These are phyloP conservation scores for Kodamaea fungicola DNA, from an alignment of 1,139 yeast genomes.

Conservation along the genomic window DNA sequence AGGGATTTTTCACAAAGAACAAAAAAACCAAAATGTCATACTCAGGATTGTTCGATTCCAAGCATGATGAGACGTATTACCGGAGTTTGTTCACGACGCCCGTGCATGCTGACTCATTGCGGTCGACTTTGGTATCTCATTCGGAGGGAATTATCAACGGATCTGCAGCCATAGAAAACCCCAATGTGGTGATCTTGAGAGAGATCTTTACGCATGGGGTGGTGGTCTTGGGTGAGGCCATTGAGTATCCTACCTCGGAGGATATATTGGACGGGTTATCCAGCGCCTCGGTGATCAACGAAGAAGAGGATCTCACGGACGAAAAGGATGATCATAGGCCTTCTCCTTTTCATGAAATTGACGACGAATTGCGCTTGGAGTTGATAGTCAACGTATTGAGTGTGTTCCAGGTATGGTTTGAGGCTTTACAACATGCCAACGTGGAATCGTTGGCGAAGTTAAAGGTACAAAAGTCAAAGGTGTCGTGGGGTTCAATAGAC, in stretches of 20 bases:
- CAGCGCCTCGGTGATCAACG: constrained; percentile 1
- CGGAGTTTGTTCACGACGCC: constrained; percentile 25
- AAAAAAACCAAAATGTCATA: no score
- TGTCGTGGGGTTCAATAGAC: constrained; percentile 8
- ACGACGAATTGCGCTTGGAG: constrained; percentile 24
- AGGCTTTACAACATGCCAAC: constrained; percentile 16
- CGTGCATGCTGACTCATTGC: constrained; percentile 23
- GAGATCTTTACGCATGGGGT: constrained; percentile 22
- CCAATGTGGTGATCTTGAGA: constrained; percentile 11
- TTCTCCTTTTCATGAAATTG: constrained; percentile 19
- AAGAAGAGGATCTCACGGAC: constrained; percentile 23
- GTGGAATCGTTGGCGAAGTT: constrained; percentile 1
- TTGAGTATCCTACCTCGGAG: constrained; percentile 8
- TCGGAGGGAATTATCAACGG: constrained; percentile 12
- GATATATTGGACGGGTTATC: background rate
- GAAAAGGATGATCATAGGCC: constrained; percentile 1
- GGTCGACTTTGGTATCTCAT: constrained; percentile 22
- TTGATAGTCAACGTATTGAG: constrained; percentile 26
- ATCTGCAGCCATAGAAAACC: constrained; percentile 8
- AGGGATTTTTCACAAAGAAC: no score
- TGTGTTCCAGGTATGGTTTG: constrained; percentile 24
- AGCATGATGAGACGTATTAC: constrained; percentile 17
- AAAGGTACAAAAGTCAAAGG: constrained; percentile 4
- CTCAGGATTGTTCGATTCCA: constrained; percentile 18
- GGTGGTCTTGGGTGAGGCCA: constrained; percentile 17